Evolutionary conservation across 352 stramenopile species (phyloP), one percentile per base, ranked within the genome.

Genomic region (Pythium graminicola): DNA sequence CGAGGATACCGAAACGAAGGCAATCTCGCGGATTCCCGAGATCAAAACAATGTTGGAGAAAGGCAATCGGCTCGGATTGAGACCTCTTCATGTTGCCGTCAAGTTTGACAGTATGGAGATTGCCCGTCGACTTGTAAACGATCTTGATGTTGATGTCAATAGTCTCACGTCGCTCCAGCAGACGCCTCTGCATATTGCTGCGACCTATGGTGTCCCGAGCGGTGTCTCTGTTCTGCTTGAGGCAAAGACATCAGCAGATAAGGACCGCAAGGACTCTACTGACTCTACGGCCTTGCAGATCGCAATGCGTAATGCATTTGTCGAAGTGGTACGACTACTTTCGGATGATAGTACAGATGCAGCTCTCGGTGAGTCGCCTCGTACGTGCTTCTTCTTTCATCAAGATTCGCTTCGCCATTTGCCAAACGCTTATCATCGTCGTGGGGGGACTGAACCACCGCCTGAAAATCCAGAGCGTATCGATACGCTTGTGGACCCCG

Each of bases 381-480:
- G 65, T 11, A 84, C 78, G 9, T 59, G 69, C 16, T 86, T 97
- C 45, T 76, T 86, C 26, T 89, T 81, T 54, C 83, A 95, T 52
- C 70, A 69, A 1, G 76, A 91, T 50, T 86, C 76, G 40, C 61
- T 86, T 50, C 60, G 64, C 45, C 89, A 97, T 63, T 63, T 95
- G 56, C 73, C 78, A n/a, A 73, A 80, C 69, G 62, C 72, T 11
- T 76, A 74, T 54, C 69, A 92, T 62, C 58, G 64, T 59, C 72
- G 73, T n/a, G 69, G 81, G 14, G 72, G 72, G 4, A 57, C 54
- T 7, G 84, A 95, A 19, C 82, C 81, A n/a, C 88, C 88, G 19
- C 86, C 90, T 11, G 90, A 97, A 61, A 97, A 96, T 50, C 70
- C 81, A 3, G 81, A 93, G 54, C 81, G 90, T 19, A 81, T 97